A percentile compares a stretch with the other conserved stretches of the same genome.
Conservation (phyloP, 495 filamentous ascomycete genomes). For the Daldinia decipiens region DNA sequence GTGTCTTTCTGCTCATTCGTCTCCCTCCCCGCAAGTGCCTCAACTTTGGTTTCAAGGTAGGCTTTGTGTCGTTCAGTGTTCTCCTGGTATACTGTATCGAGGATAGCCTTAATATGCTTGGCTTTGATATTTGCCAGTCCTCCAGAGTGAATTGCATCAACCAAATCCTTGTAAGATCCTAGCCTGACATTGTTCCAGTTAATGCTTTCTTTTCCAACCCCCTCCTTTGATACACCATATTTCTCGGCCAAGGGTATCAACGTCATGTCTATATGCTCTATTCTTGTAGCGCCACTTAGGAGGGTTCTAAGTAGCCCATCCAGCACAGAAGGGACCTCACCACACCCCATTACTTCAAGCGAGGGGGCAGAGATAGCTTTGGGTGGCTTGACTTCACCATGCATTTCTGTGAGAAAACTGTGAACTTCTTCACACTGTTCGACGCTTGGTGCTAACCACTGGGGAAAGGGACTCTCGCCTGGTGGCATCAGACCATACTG, state of each 20-base stretch:
- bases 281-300: conserved; percentile 79
- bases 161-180: conserved; percentile 69
- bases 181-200: conserved; percentile 85
- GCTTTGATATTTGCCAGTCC: conserved; percentile 78
- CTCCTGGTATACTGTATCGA: conserved; percentile 82
- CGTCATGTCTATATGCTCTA: conserved; percentile 71
- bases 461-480: conserved; percentile 72
- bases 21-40: conserved; percentile 8
- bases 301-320: conserved; percentile 87
- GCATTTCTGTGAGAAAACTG: conserved; percentile 69
- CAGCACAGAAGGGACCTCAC: conserved; percentile 90
- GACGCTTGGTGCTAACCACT: conserved; percentile 72
- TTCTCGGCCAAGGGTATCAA: conserved; percentile 74
- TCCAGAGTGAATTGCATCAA: conserved; percentile 76
- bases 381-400: conserved; percentile 71
- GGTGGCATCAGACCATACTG: conserved; percentile 61
- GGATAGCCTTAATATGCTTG: conserved; percentile 80
- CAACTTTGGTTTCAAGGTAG: conserved; percentile 21
- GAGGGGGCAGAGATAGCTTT: conserved; percentile 77
- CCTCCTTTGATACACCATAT: conserved; percentile 66
- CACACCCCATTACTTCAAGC: conserved; percentile 85
- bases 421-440: conserved; percentile 81
- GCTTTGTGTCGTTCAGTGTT: conserved; percentile 55
- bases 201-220: conserved; percentile 72
- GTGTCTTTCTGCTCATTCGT: conserved; percentile 48